A percentile compares a stretch with the other conserved stretches of the same genome.
These are phyloP conservation scores for Pythium apleroticum DNA, from an alignment of 352 stramenopile genomes.

Conservation along the genomic window DNA sequence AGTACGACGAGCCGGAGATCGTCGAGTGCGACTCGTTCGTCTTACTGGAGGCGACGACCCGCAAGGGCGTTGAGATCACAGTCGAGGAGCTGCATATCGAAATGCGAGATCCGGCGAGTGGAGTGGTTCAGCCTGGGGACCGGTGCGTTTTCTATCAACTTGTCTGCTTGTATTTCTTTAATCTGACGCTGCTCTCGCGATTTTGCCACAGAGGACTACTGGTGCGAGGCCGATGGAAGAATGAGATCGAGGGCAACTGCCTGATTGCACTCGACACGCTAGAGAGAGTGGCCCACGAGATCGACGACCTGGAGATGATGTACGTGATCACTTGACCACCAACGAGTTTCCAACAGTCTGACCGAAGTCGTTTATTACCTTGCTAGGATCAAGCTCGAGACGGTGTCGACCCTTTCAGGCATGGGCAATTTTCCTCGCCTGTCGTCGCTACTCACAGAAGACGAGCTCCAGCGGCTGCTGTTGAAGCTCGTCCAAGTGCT, in stretches of 20 bases:
- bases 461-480: constrained; percentile 60
- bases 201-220: constrained; percentile 42
- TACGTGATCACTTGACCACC: constrained; percentile 25
- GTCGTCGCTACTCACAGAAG: constrained; percentile 54
- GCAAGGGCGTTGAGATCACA: constrained; percentile 51
- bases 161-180: not conserved
- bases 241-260: constrained; percentile 36
- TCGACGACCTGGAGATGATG: constrained; percentile 75
- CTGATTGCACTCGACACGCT: constrained; percentile 37
- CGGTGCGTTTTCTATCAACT: constrained; percentile 31
- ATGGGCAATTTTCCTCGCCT: constrained; percentile 68
- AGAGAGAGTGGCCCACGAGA: constrained; percentile 48
- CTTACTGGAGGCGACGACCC: constrained; percentile 65
- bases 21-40: constrained; percentile 37
- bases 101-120: constrained; percentile 26
- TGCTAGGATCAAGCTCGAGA: constrained; percentile 74
- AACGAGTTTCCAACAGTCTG: not conserved
- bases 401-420: constrained; percentile 40
- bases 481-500: constrained; percentile 56
- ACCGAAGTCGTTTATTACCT: not conserved
- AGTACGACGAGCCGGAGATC: constrained; percentile 31
- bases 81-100: constrained; percentile 73
- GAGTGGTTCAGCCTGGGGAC: constrained; percentile 37
- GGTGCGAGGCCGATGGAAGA: constrained; percentile 46
- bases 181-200: not conserved